A percentile compares a stretch with the other conserved stretches of the same genome.
These are phyloP conservation scores for Drechslerella stenobrocha DNA, from an alignment of 2,329 filamentous ascomycete genomes.

Conservation along the genomic window DNA sequence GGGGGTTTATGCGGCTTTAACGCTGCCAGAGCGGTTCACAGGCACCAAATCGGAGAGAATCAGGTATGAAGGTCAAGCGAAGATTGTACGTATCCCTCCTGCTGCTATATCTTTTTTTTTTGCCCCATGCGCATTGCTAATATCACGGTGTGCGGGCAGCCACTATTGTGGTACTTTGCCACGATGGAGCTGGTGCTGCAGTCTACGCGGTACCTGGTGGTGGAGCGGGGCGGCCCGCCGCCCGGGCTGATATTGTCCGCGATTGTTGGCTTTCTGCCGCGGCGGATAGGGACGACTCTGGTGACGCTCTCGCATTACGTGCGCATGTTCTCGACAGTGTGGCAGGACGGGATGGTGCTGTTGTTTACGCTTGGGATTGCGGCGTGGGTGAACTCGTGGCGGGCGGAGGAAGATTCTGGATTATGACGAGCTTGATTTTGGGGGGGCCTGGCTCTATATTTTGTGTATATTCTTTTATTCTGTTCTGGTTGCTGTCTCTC, in stretches of 20 bases:
- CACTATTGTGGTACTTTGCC: constrained; percentile 79
- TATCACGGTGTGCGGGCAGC: constrained; percentile 54
- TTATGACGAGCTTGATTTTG: background rate
- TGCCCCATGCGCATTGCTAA: no score
- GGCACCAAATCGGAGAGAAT: constrained; percentile 49
- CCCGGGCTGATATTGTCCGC: constrained; percentile 67
- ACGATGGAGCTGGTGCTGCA: constrained; percentile 74
- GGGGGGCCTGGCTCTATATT: background rate
- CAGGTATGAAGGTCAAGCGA: constrained; percentile 20
- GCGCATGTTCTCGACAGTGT: constrained; percentile 53
- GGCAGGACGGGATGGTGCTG: constrained; percentile 52
- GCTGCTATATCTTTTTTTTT: constrained; percentile 3
- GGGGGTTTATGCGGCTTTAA: constrained; percentile 49
- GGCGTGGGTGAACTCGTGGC: constrained; percentile 53
- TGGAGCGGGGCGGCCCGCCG: constrained; percentile 63
- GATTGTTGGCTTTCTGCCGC: constrained; percentile 67
- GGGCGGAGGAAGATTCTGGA: constrained; percentile 12
- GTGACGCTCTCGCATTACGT: constrained; percentile 53
- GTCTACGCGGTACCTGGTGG: constrained; percentile 69
- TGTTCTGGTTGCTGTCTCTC: no score
- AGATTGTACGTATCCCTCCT: constrained; percentile 26
- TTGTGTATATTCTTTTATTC: no score
- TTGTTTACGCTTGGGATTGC: constrained; percentile 53
- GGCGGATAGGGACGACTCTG: constrained; percentile 58
- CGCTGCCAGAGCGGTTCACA: constrained; percentile 45